These are phyloP conservation scores for Zygosaccharomyces pseudobailii DNA, from an alignment of 1,139 yeast species.

Conservation along the genomic window DNA sequence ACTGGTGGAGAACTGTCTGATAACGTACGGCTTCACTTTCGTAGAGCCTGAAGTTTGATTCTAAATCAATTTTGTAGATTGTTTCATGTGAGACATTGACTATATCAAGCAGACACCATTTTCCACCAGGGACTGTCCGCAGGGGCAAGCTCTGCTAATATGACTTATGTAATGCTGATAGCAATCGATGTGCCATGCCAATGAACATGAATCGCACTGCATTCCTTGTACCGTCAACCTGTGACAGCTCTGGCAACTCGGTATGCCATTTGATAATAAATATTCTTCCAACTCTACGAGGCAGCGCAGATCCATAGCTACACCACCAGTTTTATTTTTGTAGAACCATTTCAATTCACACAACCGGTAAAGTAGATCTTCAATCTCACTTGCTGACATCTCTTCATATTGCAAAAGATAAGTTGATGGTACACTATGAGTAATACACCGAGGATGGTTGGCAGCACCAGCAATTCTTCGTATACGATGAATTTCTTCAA, in stretches of 20 bases:
- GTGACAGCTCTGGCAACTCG: constrained; percentile 22
- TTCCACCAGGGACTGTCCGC: constrained; percentile 18
- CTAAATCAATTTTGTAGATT: no score
- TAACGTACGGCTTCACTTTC: neutral
- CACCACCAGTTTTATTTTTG: constrained; percentile 20
- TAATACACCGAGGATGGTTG: constrained; percentile 13
- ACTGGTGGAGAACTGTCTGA: neutral
- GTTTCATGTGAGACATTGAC: neutral
- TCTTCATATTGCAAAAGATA: constrained; percentile 17
- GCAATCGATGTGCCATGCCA: constrained; percentile 32
- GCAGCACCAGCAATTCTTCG: constrained; percentile 8
- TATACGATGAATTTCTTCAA: constrained; percentile 18
- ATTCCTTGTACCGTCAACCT: constrained; percentile 26
- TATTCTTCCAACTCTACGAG: constrained; percentile 28
- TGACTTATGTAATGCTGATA: constrained; percentile 29
- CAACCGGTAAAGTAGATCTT: constrained; percentile 18
- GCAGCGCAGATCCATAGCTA: constrained; percentile 26
- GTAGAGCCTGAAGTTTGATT: no score
- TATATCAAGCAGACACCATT: constrained; percentile 26
- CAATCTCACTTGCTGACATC: constrained; percentile 22
- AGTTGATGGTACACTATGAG: constrained; percentile 23
- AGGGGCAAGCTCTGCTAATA: constrained; percentile 22
- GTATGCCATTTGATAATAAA: constrained; percentile 15
- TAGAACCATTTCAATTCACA: constrained; percentile 30
- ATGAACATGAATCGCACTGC: constrained; percentile 14